These are phyloP conservation scores for Rubus parviflorus DNA, from an alignment of 306 rosid genomes.

Conservation along the genomic window DNA sequence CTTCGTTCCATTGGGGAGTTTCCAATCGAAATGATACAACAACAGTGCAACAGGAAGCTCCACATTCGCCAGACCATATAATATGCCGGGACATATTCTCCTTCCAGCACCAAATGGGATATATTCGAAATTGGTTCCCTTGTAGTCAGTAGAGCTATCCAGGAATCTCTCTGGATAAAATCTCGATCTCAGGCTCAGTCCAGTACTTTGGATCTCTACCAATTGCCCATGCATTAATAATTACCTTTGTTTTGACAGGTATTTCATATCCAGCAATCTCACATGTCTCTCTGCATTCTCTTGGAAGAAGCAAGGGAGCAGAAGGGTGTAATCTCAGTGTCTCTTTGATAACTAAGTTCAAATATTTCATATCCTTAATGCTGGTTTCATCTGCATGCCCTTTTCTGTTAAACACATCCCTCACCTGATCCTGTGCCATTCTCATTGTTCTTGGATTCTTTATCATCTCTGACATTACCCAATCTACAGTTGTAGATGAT, in stretches of 20 bases:
- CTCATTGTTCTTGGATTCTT: constrained; percentile 40
- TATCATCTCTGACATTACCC: constrained; percentile 51
- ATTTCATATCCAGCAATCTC: neutral
- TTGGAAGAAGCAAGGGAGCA: constrained; percentile 37
- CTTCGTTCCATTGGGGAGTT: neutral
- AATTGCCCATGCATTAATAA: constrained; percentile 16
- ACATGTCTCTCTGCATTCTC: constrained; percentile 32
- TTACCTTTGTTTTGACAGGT: neutral
- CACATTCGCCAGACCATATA: neutral
- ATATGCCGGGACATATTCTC: neutral
- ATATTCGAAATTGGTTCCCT: neutral
- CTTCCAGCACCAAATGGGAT: constrained; percentile 8
- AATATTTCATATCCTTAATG: constrained; percentile 9
- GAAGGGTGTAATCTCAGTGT: constrained; percentile 29
- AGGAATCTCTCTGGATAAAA: constrained; percentile 2
- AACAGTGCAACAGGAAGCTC: neutral
- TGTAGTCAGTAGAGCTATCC: neutral
- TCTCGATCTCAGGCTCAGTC: neutral
- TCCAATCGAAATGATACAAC: neutral
- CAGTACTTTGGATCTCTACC: constrained; percentile 21
- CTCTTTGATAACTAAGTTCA: constrained; percentile 33
- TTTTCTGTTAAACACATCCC: constrained; percentile 26
- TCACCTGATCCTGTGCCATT: constrained; percentile 38
- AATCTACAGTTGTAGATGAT: constrained; percentile 26
- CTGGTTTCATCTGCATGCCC: constrained; percentile 25